phyloP scores from a whole-genome alignment of 2,329 filamentous ascomycete genomes.

The Rutstroemia sp. region DNA sequence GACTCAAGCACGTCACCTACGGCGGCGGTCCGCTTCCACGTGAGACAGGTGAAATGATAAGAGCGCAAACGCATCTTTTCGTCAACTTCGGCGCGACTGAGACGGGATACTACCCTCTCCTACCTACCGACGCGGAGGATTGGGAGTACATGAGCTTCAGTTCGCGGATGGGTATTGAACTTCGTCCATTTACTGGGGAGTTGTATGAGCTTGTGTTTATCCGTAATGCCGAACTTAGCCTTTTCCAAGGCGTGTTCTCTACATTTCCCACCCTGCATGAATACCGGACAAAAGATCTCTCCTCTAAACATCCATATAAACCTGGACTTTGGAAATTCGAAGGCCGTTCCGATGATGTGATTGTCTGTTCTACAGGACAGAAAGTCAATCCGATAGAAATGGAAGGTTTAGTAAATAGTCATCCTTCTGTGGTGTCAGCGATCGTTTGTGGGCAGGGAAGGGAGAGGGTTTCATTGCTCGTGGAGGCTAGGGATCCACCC shows the following conservation, averaged over 20 bases:
- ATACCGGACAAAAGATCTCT: slow-evolving; percentile 30
- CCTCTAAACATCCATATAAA: slow-evolving; percentile 33
- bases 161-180: neutral
- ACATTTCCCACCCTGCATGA: slow-evolving; percentile 17
- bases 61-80: neutral
- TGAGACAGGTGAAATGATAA: neutral
- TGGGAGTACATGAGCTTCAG: neutral
- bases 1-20: neutral
- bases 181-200: neutral
- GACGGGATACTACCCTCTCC: neutral
- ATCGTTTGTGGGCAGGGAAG: neutral
- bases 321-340: slow-evolving; percentile 30
- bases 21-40: neutral
- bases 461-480: neutral
- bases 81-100: neutral
- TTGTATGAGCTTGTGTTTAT: slow-evolving; percentile 23
- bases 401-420: neutral
- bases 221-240: neutral
- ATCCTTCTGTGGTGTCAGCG: neutral
- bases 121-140: neutral
- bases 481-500: neutral
- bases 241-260: slow-evolving; percentile 28
- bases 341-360: slow-evolving; percentile 34
- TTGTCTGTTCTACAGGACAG: slow-evolving; percentile 37
- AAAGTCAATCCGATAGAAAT: slow-evolving; percentile 35